Conservation (phyloP, 768 basidiomycete species). For the Lactarius sp. region DNA sequence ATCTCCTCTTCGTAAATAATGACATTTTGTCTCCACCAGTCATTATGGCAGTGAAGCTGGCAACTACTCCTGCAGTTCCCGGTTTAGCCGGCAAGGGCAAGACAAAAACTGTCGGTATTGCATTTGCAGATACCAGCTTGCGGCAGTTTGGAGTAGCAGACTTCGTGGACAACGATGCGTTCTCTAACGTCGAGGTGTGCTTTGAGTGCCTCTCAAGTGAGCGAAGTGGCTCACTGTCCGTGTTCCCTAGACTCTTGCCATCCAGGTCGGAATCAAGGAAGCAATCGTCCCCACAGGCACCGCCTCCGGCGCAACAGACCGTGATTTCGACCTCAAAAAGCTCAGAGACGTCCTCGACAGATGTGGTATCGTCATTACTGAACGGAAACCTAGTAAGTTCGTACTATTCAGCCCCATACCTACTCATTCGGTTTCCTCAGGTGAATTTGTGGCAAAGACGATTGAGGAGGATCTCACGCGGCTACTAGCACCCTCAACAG, state of each 20-base stretch:
- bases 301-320: constrained; percentile 62
- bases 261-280: constrained; percentile 97
- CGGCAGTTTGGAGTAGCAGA: constrained; percentile 86
- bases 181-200: constrained; percentile 88
- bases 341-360: constrained; percentile 82
- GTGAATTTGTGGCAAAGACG: constrained; percentile 57
- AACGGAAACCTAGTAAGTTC: constrained; percentile 74
- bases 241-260: constrained; percentile 70
- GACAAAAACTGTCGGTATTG: constrained; percentile 72
- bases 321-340: constrained; percentile 86
- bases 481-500: constrained; percentile 6
- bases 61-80: constrained; percentile 43
- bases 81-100: constrained; percentile 46
- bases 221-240: background rate
- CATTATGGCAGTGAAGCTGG: constrained; percentile 82
- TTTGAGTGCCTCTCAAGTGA: background rate
- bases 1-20: constrained; percentile 66
- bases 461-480: constrained; percentile 25
- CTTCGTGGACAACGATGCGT: constrained; percentile 91
- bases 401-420: background rate
- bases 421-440: constrained; percentile 37
- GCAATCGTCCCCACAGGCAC: constrained; percentile 80
- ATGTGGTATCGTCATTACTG: constrained; percentile 86
- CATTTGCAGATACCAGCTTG: constrained; percentile 86
- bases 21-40: constrained; percentile 83